Conservation (phyloP, 2,329 filamentous ascomycete genomes). For the Nemania sp. region DNA sequence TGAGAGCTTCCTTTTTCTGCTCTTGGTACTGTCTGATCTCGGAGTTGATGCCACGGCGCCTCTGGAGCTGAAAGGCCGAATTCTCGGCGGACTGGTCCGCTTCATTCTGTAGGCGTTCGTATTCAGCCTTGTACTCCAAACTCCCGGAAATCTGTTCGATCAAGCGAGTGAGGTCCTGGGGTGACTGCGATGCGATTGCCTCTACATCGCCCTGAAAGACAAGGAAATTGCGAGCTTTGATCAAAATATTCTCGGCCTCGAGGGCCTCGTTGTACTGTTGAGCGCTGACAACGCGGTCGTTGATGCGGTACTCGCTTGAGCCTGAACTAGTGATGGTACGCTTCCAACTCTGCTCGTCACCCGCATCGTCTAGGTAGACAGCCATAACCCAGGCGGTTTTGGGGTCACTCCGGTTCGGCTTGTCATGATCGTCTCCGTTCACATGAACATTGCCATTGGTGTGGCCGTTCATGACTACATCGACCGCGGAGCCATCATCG, state of each 20-base stretch:
- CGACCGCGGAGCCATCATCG: constrained; percentile 77
- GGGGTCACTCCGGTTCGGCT: constrained; percentile 76
- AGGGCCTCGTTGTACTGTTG: constrained; percentile 92
- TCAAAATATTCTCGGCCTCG: constrained; percentile 92
- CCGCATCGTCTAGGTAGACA: constrained; percentile 96
- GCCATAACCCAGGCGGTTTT: constrained; percentile 99
- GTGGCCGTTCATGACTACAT: constrained; percentile 60
- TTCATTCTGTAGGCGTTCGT: constrained; percentile 85
- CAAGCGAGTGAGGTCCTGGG: constrained; percentile 87
- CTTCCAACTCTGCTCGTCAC: constrained; percentile 94
- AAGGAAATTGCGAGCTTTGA: constrained; percentile 96
- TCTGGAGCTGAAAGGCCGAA: constrained; percentile 83
- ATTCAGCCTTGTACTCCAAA: constrained; percentile 90
- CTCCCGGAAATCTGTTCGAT: constrained; percentile 98
- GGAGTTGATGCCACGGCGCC: constrained; percentile 91
- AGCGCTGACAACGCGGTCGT: constrained; percentile 84
- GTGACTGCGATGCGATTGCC: constrained; percentile 91
- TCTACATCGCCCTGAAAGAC: constrained; percentile 99
- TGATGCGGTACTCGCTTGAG: constrained; percentile 94
- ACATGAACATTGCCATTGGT: constrained; percentile 67
- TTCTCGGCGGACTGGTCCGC: constrained; percentile 86
- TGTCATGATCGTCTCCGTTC: constrained; percentile 63
- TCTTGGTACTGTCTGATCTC: constrained; percentile 98
- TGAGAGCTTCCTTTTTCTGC: constrained; percentile 94
- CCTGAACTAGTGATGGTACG: constrained; percentile 87